Conservation (phyloP, 2,329 filamentous ascomycete species). For the Fusarium transvaalense region DNA sequence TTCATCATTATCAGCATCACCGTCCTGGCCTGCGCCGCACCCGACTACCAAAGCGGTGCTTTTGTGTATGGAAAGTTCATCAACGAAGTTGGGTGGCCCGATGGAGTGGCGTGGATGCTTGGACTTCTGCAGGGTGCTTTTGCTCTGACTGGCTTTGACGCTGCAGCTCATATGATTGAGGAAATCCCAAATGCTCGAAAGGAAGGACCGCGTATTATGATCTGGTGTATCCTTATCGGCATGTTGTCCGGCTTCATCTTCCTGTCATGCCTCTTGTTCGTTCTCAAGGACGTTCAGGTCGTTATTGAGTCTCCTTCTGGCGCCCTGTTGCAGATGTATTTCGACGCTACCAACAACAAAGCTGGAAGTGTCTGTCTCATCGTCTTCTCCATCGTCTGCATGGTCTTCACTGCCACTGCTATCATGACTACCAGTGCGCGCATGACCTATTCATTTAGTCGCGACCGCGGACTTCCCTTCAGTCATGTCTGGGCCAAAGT, state of each 20-base stretch:
- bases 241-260: slow-evolving; percentile 72
- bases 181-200: slow-evolving; percentile 70
- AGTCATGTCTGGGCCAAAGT: slow-evolving; percentile 69
- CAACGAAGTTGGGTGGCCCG: slow-evolving; percentile 77
- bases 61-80: slow-evolving; percentile 78
- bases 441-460: slow-evolving; percentile 75
- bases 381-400: slow-evolving; percentile 74
- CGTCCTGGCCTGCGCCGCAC: slow-evolving; percentile 73
- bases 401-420: slow-evolving; percentile 72
- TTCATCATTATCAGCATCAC: slow-evolving; percentile 79
- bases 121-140: slow-evolving; percentile 66
- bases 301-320: slow-evolving; percentile 69
- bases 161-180: slow-evolving; percentile 59
- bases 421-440: slow-evolving; percentile 76
- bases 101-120: slow-evolving; percentile 71
- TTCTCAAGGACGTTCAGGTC: slow-evolving; percentile 67
- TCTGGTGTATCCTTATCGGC: slow-evolving; percentile 73
- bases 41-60: slow-evolving; percentile 71
- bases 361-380: slow-evolving; percentile 74
- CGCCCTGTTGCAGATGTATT: slow-evolving; percentile 73
- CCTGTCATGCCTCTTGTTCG: slow-evolving; percentile 73
- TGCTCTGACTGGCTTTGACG: slow-evolving; percentile 63
- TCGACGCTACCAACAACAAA: slow-evolving; percentile 71
- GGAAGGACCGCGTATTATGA: slow-evolving; percentile 75
- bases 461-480: slow-evolving; percentile 76